These are phyloP conservation scores for Penicillium paxilli DNA, from an alignment of 495 filamentous ascomycete species.

Conservation along the genomic window DNA sequence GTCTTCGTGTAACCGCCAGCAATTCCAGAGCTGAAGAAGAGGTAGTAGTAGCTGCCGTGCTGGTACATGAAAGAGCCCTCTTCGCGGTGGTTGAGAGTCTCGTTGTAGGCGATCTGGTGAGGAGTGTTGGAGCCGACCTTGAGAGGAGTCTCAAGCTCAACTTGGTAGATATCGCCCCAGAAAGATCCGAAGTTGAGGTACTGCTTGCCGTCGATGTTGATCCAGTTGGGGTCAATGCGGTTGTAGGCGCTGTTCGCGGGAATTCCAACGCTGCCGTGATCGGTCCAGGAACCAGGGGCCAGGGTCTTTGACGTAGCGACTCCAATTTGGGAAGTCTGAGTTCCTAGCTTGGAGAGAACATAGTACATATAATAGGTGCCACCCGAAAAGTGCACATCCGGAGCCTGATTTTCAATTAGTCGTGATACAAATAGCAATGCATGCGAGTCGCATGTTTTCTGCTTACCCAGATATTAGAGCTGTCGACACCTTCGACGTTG, in stretches of 20 bases:
- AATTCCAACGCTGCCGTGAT: slow-evolving; percentile 52
- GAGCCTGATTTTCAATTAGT: slow-evolving; percentile 50
- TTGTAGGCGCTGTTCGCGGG: slow-evolving; percentile 57
- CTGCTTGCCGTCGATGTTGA: slow-evolving; percentile 45
- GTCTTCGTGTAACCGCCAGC: slow-evolving; percentile 58
- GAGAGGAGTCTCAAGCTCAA: slow-evolving; percentile 48
- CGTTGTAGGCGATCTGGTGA: slow-evolving; percentile 57
- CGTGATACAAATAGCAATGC: background rate
- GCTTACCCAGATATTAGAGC: slow-evolving; percentile 59
- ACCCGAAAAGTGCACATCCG: slow-evolving; percentile 59
- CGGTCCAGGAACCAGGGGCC: slow-evolving; percentile 60
- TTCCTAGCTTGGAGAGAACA: slow-evolving; percentile 63
- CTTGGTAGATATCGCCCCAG: slow-evolving; percentile 68
- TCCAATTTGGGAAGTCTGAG: slow-evolving; percentile 63
- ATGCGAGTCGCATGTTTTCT: no score
- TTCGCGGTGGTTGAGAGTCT: slow-evolving; percentile 50
- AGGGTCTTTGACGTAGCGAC: slow-evolving; percentile 64
- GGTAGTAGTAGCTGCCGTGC: slow-evolving; percentile 59
- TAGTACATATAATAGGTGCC: slow-evolving; percentile 72
- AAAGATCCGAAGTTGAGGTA: slow-evolving; percentile 69
- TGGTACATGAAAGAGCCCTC: slow-evolving; percentile 62
- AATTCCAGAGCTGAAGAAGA: slow-evolving; percentile 63
- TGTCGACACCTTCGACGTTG: slow-evolving; percentile 44
- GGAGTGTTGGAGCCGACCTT: slow-evolving; percentile 34
- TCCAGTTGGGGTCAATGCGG: slow-evolving; percentile 68